Evolutionary conservation across 768 basidiomycete species (phyloP), one percentile per base, ranked within the genome.

Genomic region (Rhizopogon roseolus): DNA sequence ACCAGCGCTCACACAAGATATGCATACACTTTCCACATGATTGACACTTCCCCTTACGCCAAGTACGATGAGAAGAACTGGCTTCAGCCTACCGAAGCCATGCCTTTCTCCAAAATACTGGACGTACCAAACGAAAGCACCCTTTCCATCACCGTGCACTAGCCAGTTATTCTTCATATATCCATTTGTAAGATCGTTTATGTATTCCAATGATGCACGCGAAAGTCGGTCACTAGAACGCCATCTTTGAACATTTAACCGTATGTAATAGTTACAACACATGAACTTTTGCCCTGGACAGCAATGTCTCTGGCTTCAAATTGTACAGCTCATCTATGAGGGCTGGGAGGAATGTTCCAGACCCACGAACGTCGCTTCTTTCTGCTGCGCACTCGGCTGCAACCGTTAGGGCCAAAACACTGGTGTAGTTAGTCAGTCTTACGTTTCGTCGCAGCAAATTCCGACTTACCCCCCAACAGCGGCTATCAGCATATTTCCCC

Each of bases 11-110:
- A 85, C 56, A 92, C 92, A 1, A 80, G 97, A 52, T 91, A 85
- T 59, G 95, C 95, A 28, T 99, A 98, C 66, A 98, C 97, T 0
- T 98, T 97, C 69, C 95, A 93, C 60, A 92, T 93, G 90, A 86
- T 93, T 45, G 91, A 96, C 62, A 86, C 80, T 17, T 78, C 79
- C 39, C 86, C 82, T 22, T 71, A 78, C 61, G 88, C 84, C 6
- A 70, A 64, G 39, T 97, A 95, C 54, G 96, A 98, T 57, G 79
- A 83, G 62, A 91, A 90, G 81, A 98, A 97, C 65, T 97, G 95
- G 95, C 73, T 98, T 54, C 95, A 98, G 66, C 93, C 95, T 1
- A 93, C 93, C 3, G 58, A 73, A 9, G 80, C 76, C 11, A 87
- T 90, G 86, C 91, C 94, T 1, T 97, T 98, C 71, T 78, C 84